Conservation (phyloP, 2,329 filamentous ascomycete species). For the Mycosphaerella sp. region DNA sequence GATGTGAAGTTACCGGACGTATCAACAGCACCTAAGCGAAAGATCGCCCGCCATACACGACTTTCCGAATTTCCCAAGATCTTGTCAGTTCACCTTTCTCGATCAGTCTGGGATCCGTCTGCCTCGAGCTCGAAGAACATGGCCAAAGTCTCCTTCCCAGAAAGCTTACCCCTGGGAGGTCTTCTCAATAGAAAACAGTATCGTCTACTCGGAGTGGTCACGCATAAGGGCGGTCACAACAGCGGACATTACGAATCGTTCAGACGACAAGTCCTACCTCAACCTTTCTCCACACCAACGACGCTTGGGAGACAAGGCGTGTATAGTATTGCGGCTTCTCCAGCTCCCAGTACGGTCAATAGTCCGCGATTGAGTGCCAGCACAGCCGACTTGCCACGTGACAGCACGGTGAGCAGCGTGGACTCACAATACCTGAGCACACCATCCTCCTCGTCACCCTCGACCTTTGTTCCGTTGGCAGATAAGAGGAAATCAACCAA, state of each 20-base stretch:
- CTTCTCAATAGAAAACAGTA: constrained; percentile 73
- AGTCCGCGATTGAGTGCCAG: constrained; percentile 34
- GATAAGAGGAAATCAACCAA: constrained; percentile 11
- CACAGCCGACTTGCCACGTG: constrained; percentile 8
- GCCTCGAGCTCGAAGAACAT: constrained; percentile 78
- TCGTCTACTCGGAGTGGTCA: constrained; percentile 78
- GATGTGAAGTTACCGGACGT: constrained; percentile 69
- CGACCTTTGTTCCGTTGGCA: constrained; percentile 6
- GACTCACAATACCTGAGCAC: constrained; percentile 17
- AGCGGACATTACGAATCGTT: constrained; percentile 98
- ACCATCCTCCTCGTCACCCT: constrained; percentile 19
- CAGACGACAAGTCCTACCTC: constrained; percentile 70
- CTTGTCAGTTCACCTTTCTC: constrained; percentile 83
- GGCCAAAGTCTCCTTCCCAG: constrained; percentile 88
- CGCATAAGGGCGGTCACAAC: constrained; percentile 91
- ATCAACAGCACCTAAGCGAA: constrained; percentile 68
- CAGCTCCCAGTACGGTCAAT: constrained; percentile 35
- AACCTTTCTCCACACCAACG: constrained; percentile 76
- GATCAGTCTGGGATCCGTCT: constrained; percentile 80
- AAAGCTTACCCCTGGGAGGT: constrained; percentile 74
- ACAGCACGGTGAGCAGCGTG: constrained; percentile 8
- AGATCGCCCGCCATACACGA: constrained; percentile 79
- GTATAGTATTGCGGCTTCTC: constrained; percentile 54
- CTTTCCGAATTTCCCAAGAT: constrained; percentile 85
- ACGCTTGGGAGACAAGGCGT: constrained; percentile 69